Conservation (phyloP, 164 flowering plant genomes). For the Houttuynia cordata region DNA sequence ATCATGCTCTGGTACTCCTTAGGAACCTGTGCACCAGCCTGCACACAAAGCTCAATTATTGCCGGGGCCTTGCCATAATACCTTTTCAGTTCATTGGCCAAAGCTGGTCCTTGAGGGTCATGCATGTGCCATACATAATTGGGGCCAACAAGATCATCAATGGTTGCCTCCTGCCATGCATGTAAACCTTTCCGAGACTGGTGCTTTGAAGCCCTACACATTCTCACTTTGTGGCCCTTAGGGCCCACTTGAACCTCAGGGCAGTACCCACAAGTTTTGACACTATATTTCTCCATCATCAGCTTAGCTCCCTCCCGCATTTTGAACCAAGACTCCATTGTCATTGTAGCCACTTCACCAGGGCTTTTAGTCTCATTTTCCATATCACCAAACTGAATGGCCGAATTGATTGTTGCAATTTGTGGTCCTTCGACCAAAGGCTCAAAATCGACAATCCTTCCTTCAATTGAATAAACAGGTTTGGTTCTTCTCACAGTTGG, state of each 20-base stretch:
- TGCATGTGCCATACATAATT: conserved; percentile 75
- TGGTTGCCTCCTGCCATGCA: conserved; percentile 65
- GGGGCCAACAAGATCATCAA: conserved; percentile 59
- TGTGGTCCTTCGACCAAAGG: conserved; percentile 16
- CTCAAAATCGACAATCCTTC: conserved; percentile 77
- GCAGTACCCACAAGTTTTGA: conserved; percentile 71
- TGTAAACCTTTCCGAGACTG: conserved; percentile 65
- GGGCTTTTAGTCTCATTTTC: conserved; percentile 10
- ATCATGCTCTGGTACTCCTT: conserved; percentile 54
- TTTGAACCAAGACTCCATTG: conserved; percentile 47
- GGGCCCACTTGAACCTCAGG: conserved; percentile 84
- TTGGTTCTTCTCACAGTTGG: conserved; percentile 68
- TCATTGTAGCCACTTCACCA: conserved; percentile 26
- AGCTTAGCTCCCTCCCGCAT: conserved; percentile 42
- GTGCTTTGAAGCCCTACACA: conserved; percentile 79
- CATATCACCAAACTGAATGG: neutral
- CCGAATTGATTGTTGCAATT: neutral
- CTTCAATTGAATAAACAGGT: conserved; percentile 71
- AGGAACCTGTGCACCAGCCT: conserved; percentile 70
- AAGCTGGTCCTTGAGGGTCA: conserved; percentile 27
- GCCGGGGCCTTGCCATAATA: conserved; percentile 82
- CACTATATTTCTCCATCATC: conserved; percentile 60
- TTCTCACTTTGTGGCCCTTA: conserved; percentile 78
- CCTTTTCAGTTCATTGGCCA: conserved; percentile 57
- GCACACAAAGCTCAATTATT: conserved; percentile 65